Base-by-base conservation (phyloP, 176 grass and related monocot species). In the Zoysia pacifica region DNA sequence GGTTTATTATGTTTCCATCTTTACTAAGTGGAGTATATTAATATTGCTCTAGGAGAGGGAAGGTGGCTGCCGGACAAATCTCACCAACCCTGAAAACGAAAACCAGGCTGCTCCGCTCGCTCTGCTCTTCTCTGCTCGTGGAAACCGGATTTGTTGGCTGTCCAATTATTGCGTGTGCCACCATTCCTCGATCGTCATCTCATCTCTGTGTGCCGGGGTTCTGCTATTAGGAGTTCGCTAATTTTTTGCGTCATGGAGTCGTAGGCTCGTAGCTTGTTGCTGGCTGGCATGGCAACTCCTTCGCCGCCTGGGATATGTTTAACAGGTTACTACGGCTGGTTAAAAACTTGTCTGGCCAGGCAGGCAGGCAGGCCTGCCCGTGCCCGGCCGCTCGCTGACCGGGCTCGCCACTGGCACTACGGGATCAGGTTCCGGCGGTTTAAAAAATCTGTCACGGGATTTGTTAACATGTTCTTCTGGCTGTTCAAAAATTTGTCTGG, bases 31-130 rank as follows among this genome's bases (percentile, higher is more conserved):
- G 20, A 28, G 7, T 9, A 28, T 60, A 20, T 35, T 48, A 4
- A 12, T 20, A 48, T 46, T 48, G 49, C 8, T n/a, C 38, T 15
- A 1, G 49, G 45, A 11, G 51, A 53, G 19, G 4, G n/a, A 11
- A 8, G 59, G 7, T 66, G 39, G 62, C 12, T 1, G 10, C 11
- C 0, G 41, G 69, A 48, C 42, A 15, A 53, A 59, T 49, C 71
- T 59, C 78, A 86, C 85, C 85, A 86, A 81, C 85, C 85, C 78
- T 81, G 85, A 81, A 86, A 76, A 54, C 54, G 84, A 46, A 86
- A 81, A 53, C 78, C 42, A 18, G 58, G 14, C 48, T 11, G 28
- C 75, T 73, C 48, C 1, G 41, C 39, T 42, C 38, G 61, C 35
- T 64, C 12, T 58, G 14, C 7, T 28, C 28, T 28, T 28, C 11